Conservation (phyloP, 768 basidiomycete genomes). For the Daedalea quercina region DNA sequence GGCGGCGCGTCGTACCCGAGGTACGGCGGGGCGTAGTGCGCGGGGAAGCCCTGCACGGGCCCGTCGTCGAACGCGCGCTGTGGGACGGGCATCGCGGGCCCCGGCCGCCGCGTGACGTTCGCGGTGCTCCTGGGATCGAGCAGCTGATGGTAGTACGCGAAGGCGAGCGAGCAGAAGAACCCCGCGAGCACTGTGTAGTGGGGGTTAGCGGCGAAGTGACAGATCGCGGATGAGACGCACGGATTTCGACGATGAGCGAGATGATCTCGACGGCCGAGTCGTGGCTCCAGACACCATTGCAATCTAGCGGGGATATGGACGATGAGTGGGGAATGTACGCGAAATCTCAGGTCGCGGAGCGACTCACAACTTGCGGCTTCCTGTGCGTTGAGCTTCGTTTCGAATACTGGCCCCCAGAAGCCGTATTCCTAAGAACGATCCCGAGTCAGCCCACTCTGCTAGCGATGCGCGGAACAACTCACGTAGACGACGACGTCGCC, state of each 20-base stretch:
- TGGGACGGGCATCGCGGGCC: conserved; percentile 13
- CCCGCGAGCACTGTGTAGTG: conserved; percentile 40
- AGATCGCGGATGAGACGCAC: conserved; percentile 35
- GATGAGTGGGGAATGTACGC: not conserved
- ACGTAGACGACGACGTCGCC: conserved; percentile 28
- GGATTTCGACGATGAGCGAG: conserved; percentile 46
- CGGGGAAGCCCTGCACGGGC: conserved; percentile 26
- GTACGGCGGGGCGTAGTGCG: conserved; percentile 59
- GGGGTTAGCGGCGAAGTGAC: not conserved
- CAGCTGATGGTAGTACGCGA: conserved; percentile 69
- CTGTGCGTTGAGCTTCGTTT: conserved; percentile 9
- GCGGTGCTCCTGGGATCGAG: conserved; percentile 57
- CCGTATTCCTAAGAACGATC: conserved; percentile 19
- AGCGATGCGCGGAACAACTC: conserved; percentile 11
- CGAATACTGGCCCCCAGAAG: conserved; percentile 22
- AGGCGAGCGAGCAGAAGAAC: conserved; percentile 61
- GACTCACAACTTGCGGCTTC: conserved; percentile 46
- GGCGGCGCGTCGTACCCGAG: conserved; percentile 20
- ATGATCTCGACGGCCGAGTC: conserved; percentile 68
- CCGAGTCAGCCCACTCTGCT: not conserved
- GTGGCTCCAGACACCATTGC: conserved; percentile 49
- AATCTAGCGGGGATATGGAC: conserved; percentile 40
- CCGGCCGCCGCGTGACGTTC: conserved; percentile 42
- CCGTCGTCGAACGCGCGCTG: conserved; percentile 19
- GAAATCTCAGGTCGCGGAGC: too few relatives aligned